Evolutionary conservation across 2,329 filamentous ascomycete species (phyloP).

Genomic region (Juglanconis juglandina): DNA sequence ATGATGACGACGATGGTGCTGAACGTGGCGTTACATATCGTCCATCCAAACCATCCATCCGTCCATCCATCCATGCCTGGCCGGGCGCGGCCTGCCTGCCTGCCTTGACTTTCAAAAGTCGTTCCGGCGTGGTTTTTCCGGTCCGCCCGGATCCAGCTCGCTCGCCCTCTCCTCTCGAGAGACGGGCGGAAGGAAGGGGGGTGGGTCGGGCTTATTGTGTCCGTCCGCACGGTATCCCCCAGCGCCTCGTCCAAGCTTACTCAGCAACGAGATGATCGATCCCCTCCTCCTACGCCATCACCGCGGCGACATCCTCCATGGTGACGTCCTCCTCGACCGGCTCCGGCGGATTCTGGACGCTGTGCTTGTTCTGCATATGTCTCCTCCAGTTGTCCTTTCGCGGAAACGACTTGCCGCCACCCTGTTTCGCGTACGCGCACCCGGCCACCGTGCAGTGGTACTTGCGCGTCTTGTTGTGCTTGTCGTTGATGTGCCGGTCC

Average conservation of each 20-base stretch:
- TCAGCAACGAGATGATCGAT: neutral
- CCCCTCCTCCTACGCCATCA: neutral
- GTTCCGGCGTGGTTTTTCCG: too few relatives aligned
- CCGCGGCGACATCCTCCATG: slow-evolving; percentile 1
- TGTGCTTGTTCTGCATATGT: slow-evolving; percentile 60
- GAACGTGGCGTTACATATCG: neutral
- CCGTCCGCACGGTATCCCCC: too few relatives aligned
- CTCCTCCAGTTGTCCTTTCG: slow-evolving; percentile 62
- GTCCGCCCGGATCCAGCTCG: neutral
- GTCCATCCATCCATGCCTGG: neutral
- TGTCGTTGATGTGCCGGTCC: slow-evolving; percentile 60
- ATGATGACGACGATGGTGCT: neutral
- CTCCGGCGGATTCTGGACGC: slow-evolving; percentile 41
- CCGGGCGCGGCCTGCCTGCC: too few relatives aligned
- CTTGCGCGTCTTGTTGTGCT: slow-evolving; percentile 57
- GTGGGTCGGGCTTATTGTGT: too few relatives aligned
- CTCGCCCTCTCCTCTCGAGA: neutral
- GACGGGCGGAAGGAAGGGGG: too few relatives aligned
- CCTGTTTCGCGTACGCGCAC: slow-evolving; percentile 54
- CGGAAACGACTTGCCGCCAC: slow-evolving; percentile 54
- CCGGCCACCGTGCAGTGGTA: slow-evolving; percentile 54
- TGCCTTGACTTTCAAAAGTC: neutral
- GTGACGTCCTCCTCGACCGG: slow-evolving; percentile 39
- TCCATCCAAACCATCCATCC: neutral
- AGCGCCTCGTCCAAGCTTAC: neutral